These are phyloP conservation scores for Biscogniauxia marginata DNA, from an alignment of 2,329 filamentous ascomycete species.

Conservation along the genomic window DNA sequence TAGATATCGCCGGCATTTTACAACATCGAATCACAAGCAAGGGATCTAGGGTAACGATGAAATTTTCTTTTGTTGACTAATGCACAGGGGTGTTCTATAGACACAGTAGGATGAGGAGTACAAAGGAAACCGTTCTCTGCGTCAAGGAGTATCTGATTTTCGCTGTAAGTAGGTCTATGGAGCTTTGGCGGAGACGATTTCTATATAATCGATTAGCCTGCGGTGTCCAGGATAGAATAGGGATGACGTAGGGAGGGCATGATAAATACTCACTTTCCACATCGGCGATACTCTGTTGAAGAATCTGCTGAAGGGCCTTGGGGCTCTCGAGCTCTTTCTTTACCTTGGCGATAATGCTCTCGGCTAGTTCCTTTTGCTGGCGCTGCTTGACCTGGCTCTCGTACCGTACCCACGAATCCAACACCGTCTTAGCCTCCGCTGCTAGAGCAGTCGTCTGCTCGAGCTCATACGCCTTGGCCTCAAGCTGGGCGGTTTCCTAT, in stretches of 20 bases:
- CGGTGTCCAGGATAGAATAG: neutral
- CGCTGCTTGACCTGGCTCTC: constrained; percentile 98
- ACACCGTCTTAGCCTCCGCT: constrained; percentile 87
- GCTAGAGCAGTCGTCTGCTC: constrained; percentile 94
- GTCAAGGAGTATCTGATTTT: constrained; percentile 33
- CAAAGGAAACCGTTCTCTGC: constrained; percentile 49
- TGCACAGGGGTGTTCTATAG: constrained; percentile 58
- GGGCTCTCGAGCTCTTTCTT: constrained; percentile 98
- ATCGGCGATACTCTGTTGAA: constrained; percentile 93
- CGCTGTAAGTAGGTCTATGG: constrained; percentile 49
- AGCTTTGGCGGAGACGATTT: constrained; percentile 62
- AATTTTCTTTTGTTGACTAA: constrained; percentile 51
- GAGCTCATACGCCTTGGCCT: constrained; percentile 94
- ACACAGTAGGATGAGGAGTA: constrained; percentile 45
- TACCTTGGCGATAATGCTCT: constrained; percentile 93
- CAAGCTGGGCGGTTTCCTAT: constrained; percentile 93
- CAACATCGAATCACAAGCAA: neutral
- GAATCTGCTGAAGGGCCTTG: constrained; percentile 94
- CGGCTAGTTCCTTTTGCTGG: constrained; percentile 94
- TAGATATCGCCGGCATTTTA: too few species aligned
- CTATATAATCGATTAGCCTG: constrained; percentile 43
- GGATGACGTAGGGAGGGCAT: neutral
- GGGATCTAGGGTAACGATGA: constrained; percentile 11
- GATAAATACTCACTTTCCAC: constrained; percentile 73
- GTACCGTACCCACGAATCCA: constrained; percentile 98